A percentile compares a stretch with the other conserved stretches of the same genome.
These are phyloP conservation scores for Starmerella stellata DNA, from an alignment of 805 yeast genomes.

Conservation along the genomic window DNA sequence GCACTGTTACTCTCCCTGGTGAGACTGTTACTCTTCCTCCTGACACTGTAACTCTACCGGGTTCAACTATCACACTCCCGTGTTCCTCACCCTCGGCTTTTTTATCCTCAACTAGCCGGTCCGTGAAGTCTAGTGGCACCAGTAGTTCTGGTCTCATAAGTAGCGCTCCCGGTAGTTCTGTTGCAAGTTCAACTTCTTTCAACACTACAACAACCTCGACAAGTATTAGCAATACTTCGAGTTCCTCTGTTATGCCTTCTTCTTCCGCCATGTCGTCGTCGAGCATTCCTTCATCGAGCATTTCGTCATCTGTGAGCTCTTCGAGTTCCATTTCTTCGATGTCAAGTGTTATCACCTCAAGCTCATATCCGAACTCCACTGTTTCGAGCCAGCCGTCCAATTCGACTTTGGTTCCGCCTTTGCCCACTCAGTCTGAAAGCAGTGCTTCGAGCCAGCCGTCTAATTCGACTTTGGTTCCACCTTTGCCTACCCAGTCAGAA, in stretches of 20 bases:
- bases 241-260: not conserved
- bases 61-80: slow-evolving; percentile 5
- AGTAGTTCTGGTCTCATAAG: slow-evolving; percentile 21
- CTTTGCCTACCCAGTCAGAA: too few relatives aligned
- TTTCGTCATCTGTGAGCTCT: not conserved
- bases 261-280: not conserved
- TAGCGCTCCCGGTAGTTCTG: slow-evolving; percentile 20
- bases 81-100: slow-evolving; percentile 16
- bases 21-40: slow-evolving; percentile 11
- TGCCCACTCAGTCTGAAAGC: too few relatives aligned
- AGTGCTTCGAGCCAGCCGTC: too few relatives aligned
- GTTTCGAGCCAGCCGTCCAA: too few relatives aligned
- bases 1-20: slow-evolving; percentile 8
- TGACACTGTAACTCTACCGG: not conserved
- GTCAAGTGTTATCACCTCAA: not conserved
- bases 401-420: too few relatives aligned
- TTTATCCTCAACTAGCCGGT: slow-evolving; percentile 25
- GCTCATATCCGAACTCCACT: too few relatives aligned
- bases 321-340: not conserved
- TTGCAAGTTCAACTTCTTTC: not conserved
- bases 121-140: slow-evolving; percentile 24
- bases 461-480: too few relatives aligned
- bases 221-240: not conserved
- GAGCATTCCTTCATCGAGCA: not conserved
- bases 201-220: not conserved